Evolutionary conservation across 108 stramenopile genomes (phyloP).

Genomic region (Pseudonitzschia multiseries): DNA sequence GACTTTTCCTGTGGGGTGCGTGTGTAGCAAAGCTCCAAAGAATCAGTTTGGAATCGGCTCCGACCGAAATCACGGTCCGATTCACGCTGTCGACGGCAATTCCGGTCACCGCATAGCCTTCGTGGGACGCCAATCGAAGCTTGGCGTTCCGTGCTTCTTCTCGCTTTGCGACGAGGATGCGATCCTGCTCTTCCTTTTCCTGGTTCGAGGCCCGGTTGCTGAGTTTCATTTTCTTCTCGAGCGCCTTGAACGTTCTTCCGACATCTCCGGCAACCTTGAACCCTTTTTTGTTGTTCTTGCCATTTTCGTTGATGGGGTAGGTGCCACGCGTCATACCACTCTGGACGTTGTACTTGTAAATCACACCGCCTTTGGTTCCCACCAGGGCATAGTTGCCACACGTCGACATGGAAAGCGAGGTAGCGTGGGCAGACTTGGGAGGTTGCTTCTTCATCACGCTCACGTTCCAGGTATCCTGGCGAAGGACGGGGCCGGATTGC

Average conservation of each 20-base stretch:
- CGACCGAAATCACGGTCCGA: constrained; percentile 77
- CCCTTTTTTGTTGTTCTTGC: constrained; percentile 20
- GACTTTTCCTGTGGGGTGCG: constrained; percentile 81
- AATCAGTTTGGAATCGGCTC: constrained; percentile 84
- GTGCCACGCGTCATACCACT: constrained; percentile 85
- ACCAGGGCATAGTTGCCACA: constrained; percentile 92
- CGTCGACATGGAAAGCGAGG: constrained; percentile 69
- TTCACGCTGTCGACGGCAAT: constrained; percentile 90
- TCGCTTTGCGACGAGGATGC: constrained; percentile 32
- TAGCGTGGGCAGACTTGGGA: constrained; percentile 64
- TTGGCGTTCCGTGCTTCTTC: constrained; percentile 47
- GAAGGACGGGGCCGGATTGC: constrained; percentile 77
- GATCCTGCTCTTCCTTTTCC: constrained; percentile 71
- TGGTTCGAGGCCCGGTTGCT: constrained; percentile 57
- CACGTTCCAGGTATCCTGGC: constrained; percentile 81
- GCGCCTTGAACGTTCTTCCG: constrained; percentile 59
- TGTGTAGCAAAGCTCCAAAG: constrained; percentile 91
- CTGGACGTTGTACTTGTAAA: constrained; percentile 96
- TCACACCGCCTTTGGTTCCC: constrained; percentile 88
- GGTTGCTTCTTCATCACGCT: constrained; percentile 80
- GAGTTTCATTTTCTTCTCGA: constrained; percentile 75
- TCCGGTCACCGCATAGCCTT: constrained; percentile 80
- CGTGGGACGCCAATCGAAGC: constrained; percentile 56
- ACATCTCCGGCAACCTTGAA: constrained; percentile 58
- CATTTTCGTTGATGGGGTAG: constrained; percentile 39